These are phyloP conservation scores for Ophiocordyceps sinensis DNA, from an alignment of 2,329 filamentous ascomycete genomes.

Conservation along the genomic window DNA sequence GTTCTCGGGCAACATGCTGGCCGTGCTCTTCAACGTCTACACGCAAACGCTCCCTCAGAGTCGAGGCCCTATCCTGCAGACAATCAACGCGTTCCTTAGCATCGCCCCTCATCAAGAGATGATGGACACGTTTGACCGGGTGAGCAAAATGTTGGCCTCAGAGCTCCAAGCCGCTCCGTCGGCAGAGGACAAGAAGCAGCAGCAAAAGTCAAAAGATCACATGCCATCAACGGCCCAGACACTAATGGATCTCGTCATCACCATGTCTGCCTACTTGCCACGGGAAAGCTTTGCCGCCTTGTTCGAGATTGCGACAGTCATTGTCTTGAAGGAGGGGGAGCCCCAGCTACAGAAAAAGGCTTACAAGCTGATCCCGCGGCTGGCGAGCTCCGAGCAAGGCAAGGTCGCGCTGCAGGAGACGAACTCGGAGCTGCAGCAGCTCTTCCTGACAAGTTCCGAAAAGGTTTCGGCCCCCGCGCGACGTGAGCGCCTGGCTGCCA, in stretches of 20 bases:
- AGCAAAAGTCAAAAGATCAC: conserved; percentile 45
- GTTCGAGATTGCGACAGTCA: conserved; percentile 73
- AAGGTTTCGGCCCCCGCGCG: conserved; percentile 78
- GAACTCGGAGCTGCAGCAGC: conserved; percentile 62
- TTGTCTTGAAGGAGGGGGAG: conserved; percentile 70
- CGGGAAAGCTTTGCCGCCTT: conserved; percentile 71
- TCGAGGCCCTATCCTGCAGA: conserved; percentile 78
- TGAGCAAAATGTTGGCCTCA: conserved; percentile 67
- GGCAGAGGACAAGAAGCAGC: conserved; percentile 47
- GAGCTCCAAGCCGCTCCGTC: conserved; percentile 44
- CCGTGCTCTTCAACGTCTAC: conserved; percentile 98
- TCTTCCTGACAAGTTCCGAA: conserved; percentile 66
- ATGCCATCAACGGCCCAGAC: conserved; percentile 92
- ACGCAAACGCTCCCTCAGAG: conserved; percentile 90
- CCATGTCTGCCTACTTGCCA: conserved; percentile 86
- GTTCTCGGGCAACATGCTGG: conserved; percentile 78
- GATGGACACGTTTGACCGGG: conserved; percentile 75
- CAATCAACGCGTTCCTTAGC: conserved; percentile 88
- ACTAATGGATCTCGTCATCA: conserved; percentile 91
- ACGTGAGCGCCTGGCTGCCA: conserved; percentile 71
- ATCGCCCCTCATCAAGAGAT: conserved; percentile 68
- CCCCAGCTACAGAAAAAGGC: conserved; percentile 97
- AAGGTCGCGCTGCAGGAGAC: conserved; percentile 62
- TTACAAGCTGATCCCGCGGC: conserved; percentile 89
- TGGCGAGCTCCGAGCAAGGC: conserved; percentile 69